Percentiles rank a stretch among this genome's conserved stretches.
These are phyloP conservation scores for Paramecium sonneborni DNA, from an alignment of 73 alveolate species.

Conservation along the genomic window DNA sequence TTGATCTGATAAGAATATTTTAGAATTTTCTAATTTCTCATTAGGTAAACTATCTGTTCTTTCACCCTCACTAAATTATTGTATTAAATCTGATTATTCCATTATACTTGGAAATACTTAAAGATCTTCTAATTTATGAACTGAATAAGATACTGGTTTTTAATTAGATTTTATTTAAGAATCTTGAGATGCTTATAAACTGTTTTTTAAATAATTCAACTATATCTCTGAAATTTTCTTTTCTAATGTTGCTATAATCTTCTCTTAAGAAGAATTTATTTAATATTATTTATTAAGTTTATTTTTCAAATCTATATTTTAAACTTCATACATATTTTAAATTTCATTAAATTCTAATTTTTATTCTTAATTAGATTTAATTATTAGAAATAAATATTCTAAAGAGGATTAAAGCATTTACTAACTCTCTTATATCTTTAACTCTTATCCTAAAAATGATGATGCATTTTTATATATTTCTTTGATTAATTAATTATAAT, in stretches of 20 bases:
- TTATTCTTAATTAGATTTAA: not conserved
- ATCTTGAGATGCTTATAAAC: not conserved
- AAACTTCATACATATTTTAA: not conserved
- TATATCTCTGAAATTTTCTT: not conserved
- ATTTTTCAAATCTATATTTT: not conserved
- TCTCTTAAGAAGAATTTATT: not conserved
- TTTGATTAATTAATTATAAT: not conserved
- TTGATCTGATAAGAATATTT: not conserved
- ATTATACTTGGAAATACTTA: not conserved
- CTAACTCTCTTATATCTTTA: not conserved
- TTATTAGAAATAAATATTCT: not conserved
- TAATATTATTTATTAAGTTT: not conserved
- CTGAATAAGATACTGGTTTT: not conserved
- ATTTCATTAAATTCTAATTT: not conserved
- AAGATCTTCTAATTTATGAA: slow-evolving; percentile 6
- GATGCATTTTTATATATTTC: not conserved
- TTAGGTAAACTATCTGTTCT: not conserved
- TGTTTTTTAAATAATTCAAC: not conserved
- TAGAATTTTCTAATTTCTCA: not conserved
- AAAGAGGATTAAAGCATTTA: not conserved
- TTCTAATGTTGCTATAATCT: not conserved
- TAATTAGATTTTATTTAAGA: not conserved
- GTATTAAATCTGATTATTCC: not conserved
- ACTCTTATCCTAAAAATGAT: not conserved
- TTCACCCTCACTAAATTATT: not conserved